Evolutionary conservation across 805 yeast genomes (phyloP).

Genomic region (Nakazawaea populi): DNA sequence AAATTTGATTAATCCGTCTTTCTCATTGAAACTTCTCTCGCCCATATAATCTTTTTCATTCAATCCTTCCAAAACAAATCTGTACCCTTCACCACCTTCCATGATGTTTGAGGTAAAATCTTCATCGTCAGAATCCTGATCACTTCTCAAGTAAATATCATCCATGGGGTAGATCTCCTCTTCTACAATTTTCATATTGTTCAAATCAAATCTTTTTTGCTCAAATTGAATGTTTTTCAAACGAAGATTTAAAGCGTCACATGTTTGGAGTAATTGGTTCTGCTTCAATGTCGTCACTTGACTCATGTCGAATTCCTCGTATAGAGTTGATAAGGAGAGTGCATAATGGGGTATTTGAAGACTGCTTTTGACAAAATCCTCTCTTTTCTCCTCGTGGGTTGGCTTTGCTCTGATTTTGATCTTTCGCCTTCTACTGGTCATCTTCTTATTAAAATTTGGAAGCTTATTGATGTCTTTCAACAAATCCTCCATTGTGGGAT

Average conservation of each 20-base stretch:
- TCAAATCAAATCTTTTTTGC: constrained; percentile 10
- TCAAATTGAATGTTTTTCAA: constrained; percentile 7
- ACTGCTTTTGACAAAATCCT: neutral
- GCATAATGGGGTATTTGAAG: neutral
- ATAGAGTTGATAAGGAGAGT: neutral
- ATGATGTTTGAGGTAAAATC: neutral
- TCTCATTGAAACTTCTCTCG: constrained; percentile 11
- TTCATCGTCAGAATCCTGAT: constrained; percentile 8
- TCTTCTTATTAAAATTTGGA: constrained; percentile 3
- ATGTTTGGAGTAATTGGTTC: constrained; percentile 4
- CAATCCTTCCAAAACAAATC: constrained; percentile 16
- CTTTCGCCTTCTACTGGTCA: neutral
- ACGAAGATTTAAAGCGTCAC: neutral
- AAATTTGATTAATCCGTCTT: neutral
- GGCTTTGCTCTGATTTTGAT: neutral
- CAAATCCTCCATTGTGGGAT: neutral
- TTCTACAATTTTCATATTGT: constrained; percentile 10
- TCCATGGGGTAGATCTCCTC: constrained; percentile 8
- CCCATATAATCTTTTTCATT: constrained; percentile 15
- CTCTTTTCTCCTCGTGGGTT: too few relatives aligned
- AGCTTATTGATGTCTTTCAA: constrained; percentile 2
- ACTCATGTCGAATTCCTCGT: neutral
- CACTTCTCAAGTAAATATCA: constrained; percentile 1
- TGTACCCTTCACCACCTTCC: neutral
- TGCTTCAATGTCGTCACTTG: constrained; percentile 5